These are phyloP conservation scores for Yamadazyma insecticola DNA, from an alignment of 805 yeast species.

Conservation along the genomic window DNA sequence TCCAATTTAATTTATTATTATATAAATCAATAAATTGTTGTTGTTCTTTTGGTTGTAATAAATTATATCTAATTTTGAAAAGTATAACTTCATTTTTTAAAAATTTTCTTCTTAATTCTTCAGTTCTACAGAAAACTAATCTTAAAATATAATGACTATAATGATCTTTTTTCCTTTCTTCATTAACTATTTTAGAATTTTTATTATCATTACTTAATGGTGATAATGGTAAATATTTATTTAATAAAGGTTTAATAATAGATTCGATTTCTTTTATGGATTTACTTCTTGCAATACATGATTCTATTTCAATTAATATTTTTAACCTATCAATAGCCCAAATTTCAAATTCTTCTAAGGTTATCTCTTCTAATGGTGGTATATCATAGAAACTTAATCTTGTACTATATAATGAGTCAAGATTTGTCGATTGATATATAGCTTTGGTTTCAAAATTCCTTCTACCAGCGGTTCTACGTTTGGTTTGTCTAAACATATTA, in stretches of 20 bases:
- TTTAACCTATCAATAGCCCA: conserved; percentile 94
- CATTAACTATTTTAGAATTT: conserved; percentile 35
- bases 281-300: conserved; percentile 62
- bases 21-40: conserved; percentile 57
- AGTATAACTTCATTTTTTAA: conserved; percentile 69
- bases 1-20: conserved; percentile 64
- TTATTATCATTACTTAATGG: conserved; percentile 14
- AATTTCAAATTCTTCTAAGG: conserved; percentile 85
- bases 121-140: conserved; percentile 82
- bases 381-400: conserved; percentile 69
- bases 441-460: conserved; percentile 51
- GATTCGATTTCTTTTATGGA: conserved; percentile 60
- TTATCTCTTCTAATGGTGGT: conserved; percentile 83
- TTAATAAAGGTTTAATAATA: conserved; percentile 60
- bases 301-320: conserved; percentile 79
- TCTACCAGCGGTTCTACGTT: conserved; percentile 70
- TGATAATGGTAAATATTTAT: conserved; percentile 60
- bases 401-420: conserved; percentile 38
- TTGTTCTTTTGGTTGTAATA: conserved; percentile 63
- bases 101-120: conserved; percentile 78
- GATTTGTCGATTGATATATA: conserved; percentile 21
- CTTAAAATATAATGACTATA: conserved; percentile 87
- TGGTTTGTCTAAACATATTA: conserved; percentile 66
- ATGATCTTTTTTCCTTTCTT: conserved; percentile 82
- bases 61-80: conserved; percentile 67